Conservation (phyloP, 768 basidiomycete species). For the Podaxis rugospora region DNA sequence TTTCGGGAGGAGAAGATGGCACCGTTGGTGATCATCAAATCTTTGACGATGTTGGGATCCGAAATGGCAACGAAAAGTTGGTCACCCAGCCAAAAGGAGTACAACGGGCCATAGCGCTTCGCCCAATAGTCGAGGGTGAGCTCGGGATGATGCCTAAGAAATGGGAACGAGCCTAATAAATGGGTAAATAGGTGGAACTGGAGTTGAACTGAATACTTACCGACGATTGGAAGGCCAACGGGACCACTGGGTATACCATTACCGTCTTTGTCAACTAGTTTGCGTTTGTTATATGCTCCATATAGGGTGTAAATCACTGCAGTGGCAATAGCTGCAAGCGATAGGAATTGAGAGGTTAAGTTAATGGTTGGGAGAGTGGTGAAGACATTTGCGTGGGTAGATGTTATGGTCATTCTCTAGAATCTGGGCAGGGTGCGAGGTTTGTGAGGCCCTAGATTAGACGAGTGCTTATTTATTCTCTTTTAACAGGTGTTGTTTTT, state of each 20-base stretch:
- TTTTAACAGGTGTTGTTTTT: background rate
- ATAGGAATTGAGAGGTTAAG: background rate
- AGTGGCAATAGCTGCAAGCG: background rate
- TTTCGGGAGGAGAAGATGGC: slow-evolving; percentile 44
- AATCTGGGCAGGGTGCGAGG: background rate
- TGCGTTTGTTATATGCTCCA: background rate
- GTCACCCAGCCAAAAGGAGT: slow-evolving; percentile 42
- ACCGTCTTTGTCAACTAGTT: slow-evolving; percentile 7
- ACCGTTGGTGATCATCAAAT: slow-evolving; percentile 41
- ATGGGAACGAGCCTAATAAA: slow-evolving; percentile 29
- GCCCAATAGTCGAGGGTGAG: slow-evolving; percentile 37
- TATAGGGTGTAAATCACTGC: background rate
- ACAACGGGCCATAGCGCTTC: slow-evolving; percentile 37
- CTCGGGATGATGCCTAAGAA: slow-evolving; percentile 38
- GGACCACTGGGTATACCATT: slow-evolving; percentile 12
- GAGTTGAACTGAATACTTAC: background rate
- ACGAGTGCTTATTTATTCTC: background rate
- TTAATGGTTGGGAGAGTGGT: background rate
- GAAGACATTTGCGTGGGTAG: background rate
- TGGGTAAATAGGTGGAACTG: background rate
- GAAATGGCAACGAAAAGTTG: slow-evolving; percentile 44
- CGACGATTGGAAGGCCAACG: slow-evolving; percentile 10
- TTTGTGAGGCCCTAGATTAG: background rate
- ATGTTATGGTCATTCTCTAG: background rate
- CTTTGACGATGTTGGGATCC: slow-evolving; percentile 37